Evolutionary conservation across 257 asterid genomes (phyloP).

Genomic region (Lithospermum erythrorhizon): DNA sequence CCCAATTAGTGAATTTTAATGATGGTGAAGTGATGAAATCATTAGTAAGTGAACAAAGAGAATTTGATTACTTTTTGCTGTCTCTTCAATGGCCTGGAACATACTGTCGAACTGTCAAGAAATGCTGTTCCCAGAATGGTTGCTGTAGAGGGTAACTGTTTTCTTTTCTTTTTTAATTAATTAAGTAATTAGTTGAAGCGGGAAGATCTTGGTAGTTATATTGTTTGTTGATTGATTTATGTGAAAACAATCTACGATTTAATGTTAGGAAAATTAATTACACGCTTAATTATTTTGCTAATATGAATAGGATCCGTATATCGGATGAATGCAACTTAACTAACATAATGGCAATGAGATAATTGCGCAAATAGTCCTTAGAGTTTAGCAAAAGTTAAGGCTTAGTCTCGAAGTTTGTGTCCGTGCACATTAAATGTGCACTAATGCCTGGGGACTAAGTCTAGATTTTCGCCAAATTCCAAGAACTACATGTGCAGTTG

Average conservation of each 20-base stretch:
- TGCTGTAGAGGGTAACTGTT: conserved; percentile 57
- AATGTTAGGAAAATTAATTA: background rate
- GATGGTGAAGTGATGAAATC: conserved; percentile 5
- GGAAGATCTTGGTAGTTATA: too few species aligned
- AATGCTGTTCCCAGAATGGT: conserved; percentile 61
- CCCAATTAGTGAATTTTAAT: conserved; percentile 17
- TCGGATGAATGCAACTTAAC: background rate
- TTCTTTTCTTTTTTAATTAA: background rate
- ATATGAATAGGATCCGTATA: too few species aligned
- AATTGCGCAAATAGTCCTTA: too few species aligned
- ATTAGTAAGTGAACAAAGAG: conserved; percentile 33
- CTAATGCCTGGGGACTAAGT: too few species aligned
- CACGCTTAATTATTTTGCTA: too few species aligned
- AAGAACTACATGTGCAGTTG: too few species aligned
- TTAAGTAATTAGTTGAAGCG: too few species aligned
- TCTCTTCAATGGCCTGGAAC: conserved; percentile 88
- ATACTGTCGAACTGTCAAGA: conserved; percentile 40
- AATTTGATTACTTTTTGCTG: conserved; percentile 68
- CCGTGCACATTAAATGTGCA: too few species aligned
- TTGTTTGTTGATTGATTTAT: background rate
- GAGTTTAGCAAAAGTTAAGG: too few species aligned
- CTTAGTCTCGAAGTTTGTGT: too few species aligned
- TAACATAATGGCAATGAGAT: background rate
- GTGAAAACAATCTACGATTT: background rate
- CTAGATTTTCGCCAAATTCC: too few species aligned